A percentile compares a stretch with the other conserved stretches of the same genome.
Evolutionary conservation across 2,329 filamentous ascomycete genomes (phyloP).

Genomic region (Fusarium euwallaceae): DNA sequence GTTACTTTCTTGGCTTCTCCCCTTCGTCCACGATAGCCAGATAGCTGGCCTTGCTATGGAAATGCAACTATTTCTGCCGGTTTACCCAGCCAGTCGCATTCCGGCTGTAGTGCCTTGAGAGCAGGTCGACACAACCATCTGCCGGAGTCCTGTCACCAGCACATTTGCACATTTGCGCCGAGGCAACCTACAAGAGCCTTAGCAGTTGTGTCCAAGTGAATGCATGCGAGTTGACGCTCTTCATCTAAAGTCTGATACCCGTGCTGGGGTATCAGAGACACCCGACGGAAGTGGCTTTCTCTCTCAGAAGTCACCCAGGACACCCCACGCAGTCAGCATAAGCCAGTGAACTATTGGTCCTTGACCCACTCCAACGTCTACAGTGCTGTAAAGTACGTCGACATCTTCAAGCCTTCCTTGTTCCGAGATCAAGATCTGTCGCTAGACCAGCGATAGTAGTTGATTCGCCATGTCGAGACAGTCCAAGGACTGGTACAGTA

Average conservation of each 20-base stretch:
- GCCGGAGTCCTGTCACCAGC: neutral
- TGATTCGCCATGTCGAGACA: conserved; percentile 8
- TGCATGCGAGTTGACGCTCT: neutral
- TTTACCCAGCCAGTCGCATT: conserved; percentile 19
- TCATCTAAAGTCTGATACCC: neutral
- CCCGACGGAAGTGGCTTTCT: conserved; percentile 14
- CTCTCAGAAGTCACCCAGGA: neutral
- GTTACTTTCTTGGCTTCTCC: conserved; percentile 22
- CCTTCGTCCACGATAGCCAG: conserved; percentile 9
- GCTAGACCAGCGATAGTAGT: neutral
- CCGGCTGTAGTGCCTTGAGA: neutral
- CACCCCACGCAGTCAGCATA: neutral
- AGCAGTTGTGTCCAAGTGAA: conserved; percentile 15
- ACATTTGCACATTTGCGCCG: conserved; percentile 18
- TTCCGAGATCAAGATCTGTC: conserved; percentile 10
- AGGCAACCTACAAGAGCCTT: conserved; percentile 36
- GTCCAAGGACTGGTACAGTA: neutral
- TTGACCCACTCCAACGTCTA: conserved; percentile 8
- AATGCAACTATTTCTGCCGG: neutral
- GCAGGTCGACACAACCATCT: neutral
- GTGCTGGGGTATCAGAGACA: conserved; percentile 1
- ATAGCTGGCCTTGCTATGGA: conserved; percentile 2
- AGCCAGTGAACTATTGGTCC: neutral
- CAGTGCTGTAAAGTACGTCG: neutral
- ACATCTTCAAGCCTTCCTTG: conserved; percentile 3